Evolutionary conservation across 148 eudicot genomes (phyloP), one percentile per base, ranked within the genome.

Genomic region (Polygonum maritimum): DNA sequence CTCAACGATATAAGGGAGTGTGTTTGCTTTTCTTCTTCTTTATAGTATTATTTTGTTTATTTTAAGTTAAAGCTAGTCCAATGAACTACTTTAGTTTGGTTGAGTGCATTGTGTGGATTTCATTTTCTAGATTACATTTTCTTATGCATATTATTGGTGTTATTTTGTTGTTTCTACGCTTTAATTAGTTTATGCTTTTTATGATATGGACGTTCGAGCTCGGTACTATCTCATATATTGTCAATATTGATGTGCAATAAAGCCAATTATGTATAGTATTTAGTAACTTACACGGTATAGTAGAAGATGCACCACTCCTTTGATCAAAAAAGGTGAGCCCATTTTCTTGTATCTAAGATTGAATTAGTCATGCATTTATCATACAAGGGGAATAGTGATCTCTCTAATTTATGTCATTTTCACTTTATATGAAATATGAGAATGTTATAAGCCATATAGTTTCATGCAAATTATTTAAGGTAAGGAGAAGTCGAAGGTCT

Each of bases 71-170:
- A 60, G 47, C 47, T 44, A 44, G 38, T 60, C 16, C 38, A 26
- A 10, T 22, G 69, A 18, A 19, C 10, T 67, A 67, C 71, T 67
- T 67, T 36, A 36, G 21, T 6, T 67, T 15, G 8, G 4, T 67
- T 67, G 71, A 67, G 41, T 65, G 70, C 70, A 40, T 65, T 65
- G 70, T 65, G 71, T 67, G 44, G 71, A 16, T 67, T 67, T 67
- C 40, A 15, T 67, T 67, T 67, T 67, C 6, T 15, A n/a, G 71
- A 16, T 67, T 67, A 36, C 40, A 15, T 67, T 67, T 67, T 67
- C 6, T 15, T 6, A 26, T 26, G 31, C 31, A 67, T 5, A 67
- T 67, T 15, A 38, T 67, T 36, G 44, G n/a, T 67, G 5, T n/a
- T 12, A 54, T 5, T 36, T 36, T 67, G 21, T 67, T 67, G 71